Conservation (phyloP, 257 asterid genomes). For the Solanum dulcamara region DNA sequence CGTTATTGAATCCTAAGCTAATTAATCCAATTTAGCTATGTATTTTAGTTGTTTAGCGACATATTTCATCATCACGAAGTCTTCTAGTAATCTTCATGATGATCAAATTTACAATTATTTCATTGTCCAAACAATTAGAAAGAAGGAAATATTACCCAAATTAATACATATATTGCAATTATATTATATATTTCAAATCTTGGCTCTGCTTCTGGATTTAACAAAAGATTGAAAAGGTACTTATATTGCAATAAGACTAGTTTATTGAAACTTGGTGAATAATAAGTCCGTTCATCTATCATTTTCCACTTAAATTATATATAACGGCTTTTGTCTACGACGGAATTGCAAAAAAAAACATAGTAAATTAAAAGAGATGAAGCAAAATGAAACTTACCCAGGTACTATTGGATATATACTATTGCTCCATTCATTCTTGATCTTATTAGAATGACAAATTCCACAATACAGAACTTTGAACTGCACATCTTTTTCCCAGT, state of each 20-base stretch:
- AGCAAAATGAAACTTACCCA: constrained; percentile 5
- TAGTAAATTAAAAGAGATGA: neutral
- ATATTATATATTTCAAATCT: neutral
- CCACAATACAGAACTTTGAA: constrained; percentile 15
- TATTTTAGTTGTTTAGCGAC: neutral
- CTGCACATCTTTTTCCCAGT: constrained; percentile 13
- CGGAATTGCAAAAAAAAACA: neutral
- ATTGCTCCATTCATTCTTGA: constrained; percentile 9
- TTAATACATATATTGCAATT: neutral
- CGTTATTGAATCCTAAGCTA: no score
- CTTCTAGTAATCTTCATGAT: neutral
- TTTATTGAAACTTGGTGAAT: neutral
- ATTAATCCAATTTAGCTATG: neutral
- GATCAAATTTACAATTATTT: neutral
- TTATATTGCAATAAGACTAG: neutral
- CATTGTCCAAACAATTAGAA: neutral
- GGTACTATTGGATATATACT: constrained; percentile 11
- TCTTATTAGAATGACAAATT: constrained; percentile 11
- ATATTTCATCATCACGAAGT: neutral
- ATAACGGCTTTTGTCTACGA: neutral
- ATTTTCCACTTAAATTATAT: neutral
- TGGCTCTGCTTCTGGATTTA: neutral
- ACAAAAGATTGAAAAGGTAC: neutral
- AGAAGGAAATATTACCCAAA: no score
- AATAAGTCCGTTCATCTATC: neutral